Evolutionary conservation across 2,329 filamentous ascomycete species (phyloP).

Genomic region (Xylaria sp.): DNA sequence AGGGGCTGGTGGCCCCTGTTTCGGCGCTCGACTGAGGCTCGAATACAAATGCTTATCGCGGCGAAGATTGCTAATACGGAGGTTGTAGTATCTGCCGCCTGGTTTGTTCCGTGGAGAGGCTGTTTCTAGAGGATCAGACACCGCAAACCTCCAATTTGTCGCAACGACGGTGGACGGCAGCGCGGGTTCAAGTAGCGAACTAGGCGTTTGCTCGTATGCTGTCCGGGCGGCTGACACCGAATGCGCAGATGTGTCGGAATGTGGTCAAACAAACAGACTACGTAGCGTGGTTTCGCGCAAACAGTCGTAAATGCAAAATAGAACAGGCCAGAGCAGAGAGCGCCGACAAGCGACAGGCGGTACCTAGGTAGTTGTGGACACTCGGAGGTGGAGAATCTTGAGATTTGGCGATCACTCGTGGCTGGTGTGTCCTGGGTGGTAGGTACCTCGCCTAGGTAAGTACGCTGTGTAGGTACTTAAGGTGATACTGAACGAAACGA

Average conservation of each 20-base stretch:
- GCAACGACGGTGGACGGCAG: constrained; percentile 6
- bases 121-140: constrained; percentile 3
- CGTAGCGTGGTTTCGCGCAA: constrained; percentile 29
- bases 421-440: constrained; percentile 14
- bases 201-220: constrained; percentile 4
- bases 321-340: constrained; percentile 30
- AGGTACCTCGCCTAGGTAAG: neutral
- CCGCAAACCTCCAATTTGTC: constrained; percentile 21
- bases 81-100: constrained; percentile 21
- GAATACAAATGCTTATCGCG: constrained; percentile 7
- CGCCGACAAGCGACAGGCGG: neutral
- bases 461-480: neutral
- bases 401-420: constrained; percentile 33
- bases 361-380: constrained; percentile 22
- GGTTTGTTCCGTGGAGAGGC: constrained; percentile 4
- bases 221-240: neutral
- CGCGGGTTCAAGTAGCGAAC: neutral
- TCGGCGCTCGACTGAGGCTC: constrained; percentile 34
- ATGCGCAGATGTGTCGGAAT: neutral
- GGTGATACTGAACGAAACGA: neutral
- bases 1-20: constrained; percentile 44
- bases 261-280: constrained; percentile 1
- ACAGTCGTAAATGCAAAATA: constrained; percentile 14
- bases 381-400: constrained; percentile 33
- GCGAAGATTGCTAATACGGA: constrained; percentile 33